These are phyloP conservation scores for Meyerozyma carpophila DNA, from an alignment of 1,139 yeast species.

Conservation along the genomic window DNA sequence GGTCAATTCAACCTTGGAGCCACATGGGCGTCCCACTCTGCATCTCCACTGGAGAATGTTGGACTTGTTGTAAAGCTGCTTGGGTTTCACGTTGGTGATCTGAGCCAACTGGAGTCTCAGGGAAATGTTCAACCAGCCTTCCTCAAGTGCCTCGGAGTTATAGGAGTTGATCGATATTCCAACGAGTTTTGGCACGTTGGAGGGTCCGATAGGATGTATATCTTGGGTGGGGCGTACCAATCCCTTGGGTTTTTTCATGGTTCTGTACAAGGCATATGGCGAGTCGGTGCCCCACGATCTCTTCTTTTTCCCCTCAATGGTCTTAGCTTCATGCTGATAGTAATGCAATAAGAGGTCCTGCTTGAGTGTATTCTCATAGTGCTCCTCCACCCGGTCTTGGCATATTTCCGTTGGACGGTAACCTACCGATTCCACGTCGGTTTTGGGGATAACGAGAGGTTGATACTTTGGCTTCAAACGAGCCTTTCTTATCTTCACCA, in stretches of 20 bases:
- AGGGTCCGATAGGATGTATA: constrained; percentile 56
- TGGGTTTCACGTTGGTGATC: constrained; percentile 85
- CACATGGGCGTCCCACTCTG: constrained; percentile 86
- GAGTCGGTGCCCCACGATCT: constrained; percentile 87
- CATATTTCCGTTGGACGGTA: constrained; percentile 66
- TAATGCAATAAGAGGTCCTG: constrained; percentile 75
- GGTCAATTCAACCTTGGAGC: constrained; percentile 73
- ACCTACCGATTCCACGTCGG: constrained; percentile 72
- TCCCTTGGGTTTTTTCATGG: constrained; percentile 60
- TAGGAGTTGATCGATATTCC: constrained; percentile 70
- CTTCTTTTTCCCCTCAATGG: constrained; percentile 60
- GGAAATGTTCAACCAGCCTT: constrained; percentile 69
- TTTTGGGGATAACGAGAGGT: constrained; percentile 58
- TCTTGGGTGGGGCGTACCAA: constrained; percentile 67
- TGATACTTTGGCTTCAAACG: constrained; percentile 66
- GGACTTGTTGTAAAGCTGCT: constrained; percentile 64
- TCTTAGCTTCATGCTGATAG: constrained; percentile 59
- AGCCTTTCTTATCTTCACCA: constrained; percentile 67
- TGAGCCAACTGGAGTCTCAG: constrained; percentile 84
- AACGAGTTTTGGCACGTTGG: constrained; percentile 67
- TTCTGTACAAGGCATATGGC: constrained; percentile 86
- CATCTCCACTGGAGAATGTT: constrained; percentile 86
- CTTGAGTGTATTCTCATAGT: constrained; percentile 66
- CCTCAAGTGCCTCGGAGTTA: constrained; percentile 68
- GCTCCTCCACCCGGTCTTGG: constrained; percentile 78